Evolutionary conservation across 2,329 filamentous ascomycete species (phyloP).

Genomic region (Aplosporella prunicola): DNA sequence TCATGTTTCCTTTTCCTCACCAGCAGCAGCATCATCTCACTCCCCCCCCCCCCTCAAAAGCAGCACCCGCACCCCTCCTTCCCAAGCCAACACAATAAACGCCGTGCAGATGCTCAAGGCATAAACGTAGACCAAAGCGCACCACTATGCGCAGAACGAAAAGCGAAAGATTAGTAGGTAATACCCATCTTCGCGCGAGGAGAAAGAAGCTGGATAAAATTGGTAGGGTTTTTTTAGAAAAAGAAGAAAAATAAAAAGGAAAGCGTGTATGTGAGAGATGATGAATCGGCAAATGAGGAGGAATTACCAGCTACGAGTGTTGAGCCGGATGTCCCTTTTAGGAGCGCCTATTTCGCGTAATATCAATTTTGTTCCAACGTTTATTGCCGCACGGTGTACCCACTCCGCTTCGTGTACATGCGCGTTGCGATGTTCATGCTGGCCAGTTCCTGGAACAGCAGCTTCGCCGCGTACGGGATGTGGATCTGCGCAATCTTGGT

Average conservation of each 20-base stretch:
- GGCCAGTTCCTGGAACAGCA: conserved; percentile 95
- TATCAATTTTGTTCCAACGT: not conserved
- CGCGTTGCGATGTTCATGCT: conserved; percentile 97
- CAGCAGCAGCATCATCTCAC: too few species aligned
- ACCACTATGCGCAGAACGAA: too few species aligned
- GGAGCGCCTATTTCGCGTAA: not conserved
- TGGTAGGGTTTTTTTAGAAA: not conserved
- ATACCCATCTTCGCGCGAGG: too few species aligned
- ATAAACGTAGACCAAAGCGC: too few species aligned
- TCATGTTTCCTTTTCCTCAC: too few species aligned
- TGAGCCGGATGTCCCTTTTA: too few species aligned
- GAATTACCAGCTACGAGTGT: too few species aligned
- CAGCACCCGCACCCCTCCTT: too few species aligned
- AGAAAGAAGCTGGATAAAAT: not conserved
- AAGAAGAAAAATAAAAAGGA: not conserved
- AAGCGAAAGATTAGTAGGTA: too few species aligned
- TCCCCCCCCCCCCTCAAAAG: too few species aligned
- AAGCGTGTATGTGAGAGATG: not conserved
- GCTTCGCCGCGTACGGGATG: conserved; percentile 94
- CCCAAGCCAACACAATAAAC: too few species aligned
- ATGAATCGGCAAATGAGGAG: too few species aligned
- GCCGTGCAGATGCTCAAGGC: conserved; percentile 9
- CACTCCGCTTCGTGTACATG: conserved; percentile 86
- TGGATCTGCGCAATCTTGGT: conserved; percentile 96
- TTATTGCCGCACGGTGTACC: conserved; percentile 48